phyloP scores from a whole-genome alignment of 2,329 filamentous ascomycete species.

The Myriangium duriaei region DNA sequence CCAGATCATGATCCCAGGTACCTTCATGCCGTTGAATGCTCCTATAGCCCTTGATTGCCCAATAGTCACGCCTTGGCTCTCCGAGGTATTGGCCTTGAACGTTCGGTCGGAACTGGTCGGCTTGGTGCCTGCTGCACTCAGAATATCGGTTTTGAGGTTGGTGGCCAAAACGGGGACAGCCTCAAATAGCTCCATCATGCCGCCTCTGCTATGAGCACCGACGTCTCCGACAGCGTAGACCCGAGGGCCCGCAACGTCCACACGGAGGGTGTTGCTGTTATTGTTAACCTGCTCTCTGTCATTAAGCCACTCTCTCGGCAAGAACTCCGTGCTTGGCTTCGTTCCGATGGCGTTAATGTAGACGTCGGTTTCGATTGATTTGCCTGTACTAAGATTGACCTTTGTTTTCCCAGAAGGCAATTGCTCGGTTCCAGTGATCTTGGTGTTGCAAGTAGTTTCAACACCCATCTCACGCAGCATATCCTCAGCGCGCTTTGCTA shows the following conservation, averaged over 20 bases:
- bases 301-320: conserved; percentile 36
- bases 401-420: conserved; percentile 30
- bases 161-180: conserved; percentile 28
- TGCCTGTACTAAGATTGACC: conserved; percentile 34
- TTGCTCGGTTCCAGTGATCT: conserved; percentile 15
- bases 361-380: conserved; percentile 35
- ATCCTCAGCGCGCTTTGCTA: conserved; percentile 31
- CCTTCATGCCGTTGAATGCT: conserved; percentile 23
- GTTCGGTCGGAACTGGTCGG: conserved; percentile 2
- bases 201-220: conserved; percentile 29
- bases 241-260: conserved; percentile 31
- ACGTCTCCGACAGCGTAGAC: conserved; percentile 40
- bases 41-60: conserved; percentile 28
- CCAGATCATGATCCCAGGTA: conserved; percentile 27
- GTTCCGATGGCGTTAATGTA: conserved; percentile 43
- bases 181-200: conserved; percentile 28
- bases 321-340: conserved; percentile 39
- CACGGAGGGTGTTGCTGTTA: conserved; percentile 33
- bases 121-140: conserved; percentile 17
- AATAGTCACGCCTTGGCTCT: conserved; percentile 28
- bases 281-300: conserved; percentile 36
- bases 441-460: conserved; percentile 19
- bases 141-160: conserved; percentile 37
- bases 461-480: conserved; percentile 38
- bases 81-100: conserved; percentile 19